Conservation (phyloP, 257 asterid genomes). For the Leptodermis oblonga region DNA sequence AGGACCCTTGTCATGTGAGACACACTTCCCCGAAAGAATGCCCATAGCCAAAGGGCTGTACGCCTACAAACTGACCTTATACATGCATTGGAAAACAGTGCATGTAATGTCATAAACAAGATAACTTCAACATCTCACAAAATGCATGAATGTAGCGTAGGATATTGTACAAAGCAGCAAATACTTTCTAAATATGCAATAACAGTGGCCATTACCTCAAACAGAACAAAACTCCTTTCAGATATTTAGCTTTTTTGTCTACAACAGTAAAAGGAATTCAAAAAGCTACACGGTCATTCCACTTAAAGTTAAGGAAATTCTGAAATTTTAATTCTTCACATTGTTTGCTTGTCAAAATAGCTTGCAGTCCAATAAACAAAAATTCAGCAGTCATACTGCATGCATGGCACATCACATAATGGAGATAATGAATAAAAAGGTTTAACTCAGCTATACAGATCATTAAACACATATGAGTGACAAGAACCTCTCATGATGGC, state of each 20-base stretch:
- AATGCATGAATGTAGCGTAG: not conserved
- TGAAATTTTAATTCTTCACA: not conserved
- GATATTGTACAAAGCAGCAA: not conserved
- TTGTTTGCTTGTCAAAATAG: not conserved
- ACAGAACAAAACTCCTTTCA: too few relatives aligned
- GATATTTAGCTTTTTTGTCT: too few relatives aligned
- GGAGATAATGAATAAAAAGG: not conserved
- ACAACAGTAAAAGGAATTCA: not conserved
- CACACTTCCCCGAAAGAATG: too few relatives aligned
- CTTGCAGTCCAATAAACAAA: not conserved
- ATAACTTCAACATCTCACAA: too few relatives aligned
- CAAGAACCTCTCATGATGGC: too few relatives aligned
- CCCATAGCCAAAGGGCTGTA: slow-evolving; percentile 97
- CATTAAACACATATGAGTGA: not conserved
- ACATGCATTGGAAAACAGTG: not conserved
- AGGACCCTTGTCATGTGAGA: too few relatives aligned
- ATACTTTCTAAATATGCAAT: not conserved
- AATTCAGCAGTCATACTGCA: not conserved
- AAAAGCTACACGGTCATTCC: too few relatives aligned
- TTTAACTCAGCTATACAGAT: not conserved
- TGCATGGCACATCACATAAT: too few relatives aligned
- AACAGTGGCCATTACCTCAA: not conserved
- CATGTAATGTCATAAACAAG: not conserved
- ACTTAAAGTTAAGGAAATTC: not conserved
- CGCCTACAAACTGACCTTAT: slow-evolving; percentile 50